Base-by-base conservation (phyloP, 352 stramenopile genomes). In the Phytopythium aichiense region DNA sequence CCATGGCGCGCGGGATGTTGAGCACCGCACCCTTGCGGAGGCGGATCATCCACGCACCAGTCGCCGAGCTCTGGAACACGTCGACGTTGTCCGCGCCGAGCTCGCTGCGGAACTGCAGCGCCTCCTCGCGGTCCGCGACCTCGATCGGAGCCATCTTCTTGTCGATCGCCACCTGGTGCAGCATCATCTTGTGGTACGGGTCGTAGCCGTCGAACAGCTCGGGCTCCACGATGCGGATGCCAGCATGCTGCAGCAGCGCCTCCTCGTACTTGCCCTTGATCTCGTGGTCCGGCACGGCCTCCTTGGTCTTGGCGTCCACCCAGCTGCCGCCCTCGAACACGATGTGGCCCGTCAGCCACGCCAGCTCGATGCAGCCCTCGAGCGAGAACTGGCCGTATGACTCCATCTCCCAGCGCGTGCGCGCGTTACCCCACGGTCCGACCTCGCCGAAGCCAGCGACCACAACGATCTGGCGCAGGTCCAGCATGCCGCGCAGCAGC, bases 321-420 rank as follows among this genome's bases (percentile, higher is more conserved):
- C 88, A 96, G 59, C 84, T 81, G 54, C 84, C 85, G 60, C 89
- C 88, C 51, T 94, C 76, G 56, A 89, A 92, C 66, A 76, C 65
- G 58, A 96, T 96, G 61, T 79, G 81, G 20, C 88, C 87, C 5
- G 84, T 92, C 22, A 95, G 50, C 88, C 87, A 96, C 18, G 87
- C 88, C 12, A 96, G 56, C 60, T 96, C 88, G 54, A 96, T 91
- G 61, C 83, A 90, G 22, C 88, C 88, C 84, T 96, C 87, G 16
- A 96, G 64, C 30, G 88, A 96, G 64, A 96, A 95, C 64, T 94
- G 77, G 49, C 88, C 88, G 67, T 79, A 95, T 55, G 84, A 92
- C 66, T 96, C 88, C 83, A 96, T 96, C 72, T 96, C 88, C 88
- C 88, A 96, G 8, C 85, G 83, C 28, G 87, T 95, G 28, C 87